These are phyloP conservation scores for Citrus hindsii DNA, from an alignment of 345 rosid genomes.

Conservation along the genomic window DNA sequence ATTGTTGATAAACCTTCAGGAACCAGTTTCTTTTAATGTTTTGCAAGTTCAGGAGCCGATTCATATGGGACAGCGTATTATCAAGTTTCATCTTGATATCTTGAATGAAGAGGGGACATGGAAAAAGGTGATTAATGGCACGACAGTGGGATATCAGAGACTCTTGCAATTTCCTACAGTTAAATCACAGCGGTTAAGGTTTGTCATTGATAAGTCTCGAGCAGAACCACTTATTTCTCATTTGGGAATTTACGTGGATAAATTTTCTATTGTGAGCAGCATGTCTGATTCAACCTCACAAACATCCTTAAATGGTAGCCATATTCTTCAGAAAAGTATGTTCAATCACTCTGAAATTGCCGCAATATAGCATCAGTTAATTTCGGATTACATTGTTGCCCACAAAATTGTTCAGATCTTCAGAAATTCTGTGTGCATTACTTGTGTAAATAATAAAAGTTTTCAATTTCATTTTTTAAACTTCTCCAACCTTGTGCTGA, in stretches of 20 bases:
- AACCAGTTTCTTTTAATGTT: constrained; percentile 60
- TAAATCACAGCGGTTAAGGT: constrained; percentile 44
- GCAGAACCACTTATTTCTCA: constrained; percentile 74
- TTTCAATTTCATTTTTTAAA: background rate
- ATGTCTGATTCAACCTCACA: constrained; percentile 12
- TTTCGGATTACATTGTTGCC: background rate
- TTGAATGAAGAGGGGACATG: constrained; percentile 36
- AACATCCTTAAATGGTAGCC: constrained; percentile 15
- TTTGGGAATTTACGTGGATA: constrained; percentile 63
- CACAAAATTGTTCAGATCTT: background rate
- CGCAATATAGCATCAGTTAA: constrained; percentile 7
- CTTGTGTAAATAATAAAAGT: background rate
- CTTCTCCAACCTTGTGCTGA: background rate
- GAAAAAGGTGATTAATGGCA: constrained; percentile 54
- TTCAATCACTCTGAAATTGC: constrained; percentile 23
- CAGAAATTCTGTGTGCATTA: background rate
- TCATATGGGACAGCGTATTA: constrained; percentile 83
- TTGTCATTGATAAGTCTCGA: constrained; percentile 60
- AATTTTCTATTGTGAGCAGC: constrained; percentile 23
- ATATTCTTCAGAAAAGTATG: constrained; percentile 21
- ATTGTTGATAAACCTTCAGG: constrained; percentile 43
- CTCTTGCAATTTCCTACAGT: constrained; percentile 52
- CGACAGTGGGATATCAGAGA: constrained; percentile 77
- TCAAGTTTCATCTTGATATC: constrained; percentile 52
- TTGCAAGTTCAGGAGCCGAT: constrained; percentile 77